These are phyloP conservation scores for Eleusine coracana DNA, from an alignment of 176 grass and related monocot genomes.

Conservation along the genomic window DNA sequence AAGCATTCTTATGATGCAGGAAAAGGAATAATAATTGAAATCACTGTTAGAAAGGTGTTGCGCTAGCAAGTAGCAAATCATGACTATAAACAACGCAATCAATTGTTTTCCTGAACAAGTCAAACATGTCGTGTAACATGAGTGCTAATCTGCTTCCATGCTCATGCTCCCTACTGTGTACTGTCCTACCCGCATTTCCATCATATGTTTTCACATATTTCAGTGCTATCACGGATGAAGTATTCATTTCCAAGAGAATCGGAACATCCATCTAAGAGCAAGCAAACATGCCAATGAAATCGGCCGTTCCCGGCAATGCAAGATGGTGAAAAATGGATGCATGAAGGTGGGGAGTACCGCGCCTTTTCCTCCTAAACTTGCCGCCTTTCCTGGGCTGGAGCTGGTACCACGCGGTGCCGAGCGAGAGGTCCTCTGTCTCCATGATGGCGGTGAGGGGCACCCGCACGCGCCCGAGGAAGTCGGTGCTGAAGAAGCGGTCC, in stretches of 20 bases:
- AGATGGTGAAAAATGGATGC: background rate
- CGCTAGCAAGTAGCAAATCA: background rate
- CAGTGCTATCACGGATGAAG: constrained; percentile 3
- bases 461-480: constrained; percentile 74
- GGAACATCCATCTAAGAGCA: background rate
- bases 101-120: background rate
- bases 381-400: constrained; percentile 68
- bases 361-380: constrained; percentile 72
- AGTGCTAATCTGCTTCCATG: background rate
- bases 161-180: background rate
- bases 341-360: constrained; percentile 45
- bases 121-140: background rate
- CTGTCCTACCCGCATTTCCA: constrained; percentile 1
- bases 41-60: background rate
- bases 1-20: background rate
- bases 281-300: background rate
- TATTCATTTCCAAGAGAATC: background rate
- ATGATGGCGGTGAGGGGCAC: constrained; percentile 60
- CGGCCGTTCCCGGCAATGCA: background rate
- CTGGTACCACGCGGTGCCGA: constrained; percentile 76
- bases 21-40: constrained; percentile 15
- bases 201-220: background rate
- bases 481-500: constrained; percentile 56
- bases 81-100: background rate
- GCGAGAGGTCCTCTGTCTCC: constrained; percentile 61